These are phyloP conservation scores for Schizonepeta tenuifolia DNA, from an alignment of 257 asterid species.

Conservation along the genomic window DNA sequence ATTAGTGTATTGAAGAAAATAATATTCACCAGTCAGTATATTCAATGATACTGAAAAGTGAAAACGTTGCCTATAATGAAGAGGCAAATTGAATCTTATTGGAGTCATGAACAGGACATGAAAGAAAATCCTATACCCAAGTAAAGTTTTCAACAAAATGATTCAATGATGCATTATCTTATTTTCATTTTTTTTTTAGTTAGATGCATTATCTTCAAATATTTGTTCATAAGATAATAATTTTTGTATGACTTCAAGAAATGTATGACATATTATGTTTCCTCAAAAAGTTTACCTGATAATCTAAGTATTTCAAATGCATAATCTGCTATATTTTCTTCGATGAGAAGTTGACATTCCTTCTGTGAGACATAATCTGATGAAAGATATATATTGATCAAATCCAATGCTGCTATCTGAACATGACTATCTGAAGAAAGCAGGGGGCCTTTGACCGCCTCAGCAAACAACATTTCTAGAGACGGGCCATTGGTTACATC, in stretches of 20 bases:
- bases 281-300: constrained; percentile 58
- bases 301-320: constrained; percentile 84
- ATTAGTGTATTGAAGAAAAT: constrained; percentile 4
- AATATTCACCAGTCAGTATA: neutral
- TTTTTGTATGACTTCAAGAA: constrained; percentile 7
- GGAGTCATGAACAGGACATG: neutral
- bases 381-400: constrained; percentile 62
- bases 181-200: no score
- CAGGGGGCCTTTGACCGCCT: constrained; percentile 92
- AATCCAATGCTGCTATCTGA: constrained; percentile 77
- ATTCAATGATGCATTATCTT: neutral
- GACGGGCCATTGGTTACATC: constrained; percentile 48
- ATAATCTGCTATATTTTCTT: constrained; percentile 88
- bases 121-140: constrained; percentile 3
- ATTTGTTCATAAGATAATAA: constrained; percentile 4
- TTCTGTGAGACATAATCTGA: constrained; percentile 52
- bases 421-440: constrained; percentile 93
- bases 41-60: neutral
- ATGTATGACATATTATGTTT: constrained; percentile 23
- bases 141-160: neutral
- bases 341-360: constrained; percentile 62
- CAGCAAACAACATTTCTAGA: constrained; percentile 79
- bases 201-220: neutral
- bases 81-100: constrained; percentile 16
- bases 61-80: neutral